Conservation (phyloP, 176 grass and related monocot species). For the Aegilops sharonensis region DNA sequence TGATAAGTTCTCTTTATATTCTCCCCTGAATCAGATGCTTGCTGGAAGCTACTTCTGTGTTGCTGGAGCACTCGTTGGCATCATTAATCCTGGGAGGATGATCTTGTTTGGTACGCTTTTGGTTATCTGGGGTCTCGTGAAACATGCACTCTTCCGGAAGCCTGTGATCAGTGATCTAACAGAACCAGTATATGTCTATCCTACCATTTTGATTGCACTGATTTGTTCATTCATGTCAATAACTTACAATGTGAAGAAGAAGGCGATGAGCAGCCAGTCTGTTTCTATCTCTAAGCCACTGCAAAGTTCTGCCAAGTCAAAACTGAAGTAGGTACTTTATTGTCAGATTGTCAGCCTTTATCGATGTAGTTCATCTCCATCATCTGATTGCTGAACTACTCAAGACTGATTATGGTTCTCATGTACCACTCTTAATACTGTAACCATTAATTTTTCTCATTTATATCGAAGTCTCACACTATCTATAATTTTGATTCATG, state of each 20-base stretch:
- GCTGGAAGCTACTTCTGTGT: constrained; percentile 96
- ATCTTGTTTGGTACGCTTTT: constrained; percentile 89
- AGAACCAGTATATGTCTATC: constrained; percentile 80
- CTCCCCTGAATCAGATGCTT: constrained; percentile 61
- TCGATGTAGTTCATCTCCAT: constrained; percentile 28
- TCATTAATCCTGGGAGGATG: constrained; percentile 93
- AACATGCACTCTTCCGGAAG: constrained; percentile 78
- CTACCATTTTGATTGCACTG: constrained; percentile 72
- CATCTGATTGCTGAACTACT: constrained; percentile 34
- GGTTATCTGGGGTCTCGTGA: constrained; percentile 90
- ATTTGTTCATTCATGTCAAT: constrained; percentile 77
- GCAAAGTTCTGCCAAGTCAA: constrained; percentile 91
- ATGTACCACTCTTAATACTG: constrained; percentile 34
- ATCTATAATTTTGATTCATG: constrained; percentile 30
- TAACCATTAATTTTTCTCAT: constrained; percentile 15
- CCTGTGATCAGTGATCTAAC: constrained; percentile 47
- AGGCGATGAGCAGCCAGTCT: constrained; percentile 44
- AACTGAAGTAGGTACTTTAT: constrained; percentile 77
- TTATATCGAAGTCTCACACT: constrained; percentile 1
- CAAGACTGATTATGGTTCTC: constrained; percentile 31
- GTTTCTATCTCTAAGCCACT: constrained; percentile 76
- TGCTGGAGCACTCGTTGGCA: constrained; percentile 69
- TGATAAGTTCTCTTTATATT: constrained; percentile 6
- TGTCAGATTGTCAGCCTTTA: background rate
- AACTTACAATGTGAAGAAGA: constrained; percentile 75